phyloP scores from a whole-genome alignment of 352 stramenopile species.

The Pythium folliculosum region DNA sequence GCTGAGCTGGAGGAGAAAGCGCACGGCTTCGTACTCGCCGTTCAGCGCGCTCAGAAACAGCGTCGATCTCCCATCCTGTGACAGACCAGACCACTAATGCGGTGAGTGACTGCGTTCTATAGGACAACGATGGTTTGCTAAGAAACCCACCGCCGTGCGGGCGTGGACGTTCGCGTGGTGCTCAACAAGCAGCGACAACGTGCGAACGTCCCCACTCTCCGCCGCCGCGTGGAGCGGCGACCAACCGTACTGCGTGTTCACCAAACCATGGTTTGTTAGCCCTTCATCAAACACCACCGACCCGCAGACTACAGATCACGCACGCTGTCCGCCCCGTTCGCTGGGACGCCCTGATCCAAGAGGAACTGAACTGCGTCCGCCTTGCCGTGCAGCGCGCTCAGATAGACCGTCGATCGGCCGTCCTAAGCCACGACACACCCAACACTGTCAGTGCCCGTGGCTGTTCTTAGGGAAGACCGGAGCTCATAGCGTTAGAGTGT shows the following conservation, averaged over 20 bases:
- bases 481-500: neutral
- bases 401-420: neutral
- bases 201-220: slow-evolving; percentile 8
- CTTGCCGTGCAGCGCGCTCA: neutral
- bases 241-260: slow-evolving; percentile 2
- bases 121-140: no score
- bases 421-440: neutral
- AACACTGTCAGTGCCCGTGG: neutral
- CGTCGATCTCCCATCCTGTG: slow-evolving; percentile 2
- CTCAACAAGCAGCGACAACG: neutral
- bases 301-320: neutral
- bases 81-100: no score
- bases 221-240: slow-evolving; percentile 7
- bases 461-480: neutral
- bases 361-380: neutral
- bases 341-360: neutral
- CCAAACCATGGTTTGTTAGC: neutral
- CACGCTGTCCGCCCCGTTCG: neutral
- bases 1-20: neutral
- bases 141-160: neutral
- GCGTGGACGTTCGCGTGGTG: neutral
- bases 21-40: neutral
- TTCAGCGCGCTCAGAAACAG: neutral
- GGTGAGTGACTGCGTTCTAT: no score
- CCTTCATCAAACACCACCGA: neutral